Evolutionary conservation across 495 filamentous ascomycete genomes (phyloP), one percentile per base, ranked within the genome.

Genomic region (Saxophila tyrrhenica): DNA sequence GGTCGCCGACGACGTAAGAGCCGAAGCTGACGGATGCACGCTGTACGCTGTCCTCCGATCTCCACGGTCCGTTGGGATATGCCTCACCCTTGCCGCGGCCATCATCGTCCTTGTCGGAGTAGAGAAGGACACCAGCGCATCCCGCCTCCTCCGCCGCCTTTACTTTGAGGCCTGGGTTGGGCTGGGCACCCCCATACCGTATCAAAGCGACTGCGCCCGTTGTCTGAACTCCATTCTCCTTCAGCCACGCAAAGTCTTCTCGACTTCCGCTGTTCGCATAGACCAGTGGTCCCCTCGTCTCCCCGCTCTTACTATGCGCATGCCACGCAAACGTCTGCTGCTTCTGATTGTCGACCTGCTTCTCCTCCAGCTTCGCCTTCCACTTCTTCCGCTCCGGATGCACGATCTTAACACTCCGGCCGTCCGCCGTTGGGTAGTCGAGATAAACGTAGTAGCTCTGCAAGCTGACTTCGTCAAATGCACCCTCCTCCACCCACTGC

Each of bases 231-330:
- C 85, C 89, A 48, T 74, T 73, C 43, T 89, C 78, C 49, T 77
- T 68, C 23, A 99, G 70, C 48, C 65, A 65, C 63, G 84, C 70
- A 64, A 91, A 97, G 64, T 99, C 92, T 48, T 86, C 81, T 43
- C 77, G 77, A 49, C 86, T 84, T 15, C 94, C 92, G 61, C 89
- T 94, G 64, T 96, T 95, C 21, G 86, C 94, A 64, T 95, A 99
- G 1, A 99, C 78, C 50, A 99, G 67, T n/a, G 84, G 90, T 0
- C 94, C 92, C n/a, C 77, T 85, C 22, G 91, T 89, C 62, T 89
- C 87, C 21, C 91, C 92, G 8, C 86, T 78, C 62, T 83, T 85
- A 13, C 89, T 95, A 64, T 92, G 84, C 0, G 86, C 91, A 65
- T 99, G 92, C 59, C 95, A 99, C 15, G 78, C 79, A 23, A 73